Evolutionary conservation across 495 filamentous ascomycete species (phyloP).

Genomic region (Annulohypoxylon moriforme): DNA sequence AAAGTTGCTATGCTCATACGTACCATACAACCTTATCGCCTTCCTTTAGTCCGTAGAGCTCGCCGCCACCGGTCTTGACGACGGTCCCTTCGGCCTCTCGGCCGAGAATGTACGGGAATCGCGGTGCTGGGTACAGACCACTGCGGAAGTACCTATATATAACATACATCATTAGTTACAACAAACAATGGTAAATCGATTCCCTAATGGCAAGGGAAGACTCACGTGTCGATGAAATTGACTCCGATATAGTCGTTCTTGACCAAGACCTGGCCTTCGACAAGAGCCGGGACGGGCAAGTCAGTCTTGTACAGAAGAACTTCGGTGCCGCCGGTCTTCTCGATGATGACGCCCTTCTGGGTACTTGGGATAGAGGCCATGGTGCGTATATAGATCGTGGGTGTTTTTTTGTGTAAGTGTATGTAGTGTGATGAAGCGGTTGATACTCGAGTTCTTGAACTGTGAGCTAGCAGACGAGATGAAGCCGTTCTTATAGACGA

Average conservation of each 20-base stretch:
- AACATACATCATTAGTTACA: neutral
- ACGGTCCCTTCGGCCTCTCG: constrained; percentile 75
- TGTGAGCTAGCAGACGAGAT: constrained; percentile 25
- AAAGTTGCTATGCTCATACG: neutral
- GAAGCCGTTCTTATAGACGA: constrained; percentile 30
- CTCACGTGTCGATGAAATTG: constrained; percentile 87
- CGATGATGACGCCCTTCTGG: constrained; percentile 81
- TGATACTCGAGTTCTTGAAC: constrained; percentile 20
- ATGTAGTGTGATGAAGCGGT: constrained; percentile 14
- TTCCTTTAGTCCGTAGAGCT: constrained; percentile 60
- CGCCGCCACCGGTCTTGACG: constrained; percentile 49
- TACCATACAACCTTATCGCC: constrained; percentile 76
- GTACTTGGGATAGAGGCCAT: constrained; percentile 62
- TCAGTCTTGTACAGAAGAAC: constrained; percentile 80
- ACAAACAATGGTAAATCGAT: neutral
- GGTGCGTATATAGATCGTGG: constrained; percentile 15
- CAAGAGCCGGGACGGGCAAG: constrained; percentile 77
- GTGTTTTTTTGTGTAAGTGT: constrained; percentile 6
- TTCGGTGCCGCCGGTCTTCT: constrained; percentile 80
- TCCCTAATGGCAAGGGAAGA: neutral
- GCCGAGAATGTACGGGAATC: constrained; percentile 82
- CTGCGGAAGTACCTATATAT: constrained; percentile 80
- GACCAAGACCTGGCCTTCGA: constrained; percentile 80
- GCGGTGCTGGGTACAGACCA: constrained; percentile 79
- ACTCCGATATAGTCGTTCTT: constrained; percentile 87